These are phyloP conservation scores for Kalmanozyma brasiliensis DNA, from an alignment of 1,284 basidiomycete species.

Conservation along the genomic window DNA sequence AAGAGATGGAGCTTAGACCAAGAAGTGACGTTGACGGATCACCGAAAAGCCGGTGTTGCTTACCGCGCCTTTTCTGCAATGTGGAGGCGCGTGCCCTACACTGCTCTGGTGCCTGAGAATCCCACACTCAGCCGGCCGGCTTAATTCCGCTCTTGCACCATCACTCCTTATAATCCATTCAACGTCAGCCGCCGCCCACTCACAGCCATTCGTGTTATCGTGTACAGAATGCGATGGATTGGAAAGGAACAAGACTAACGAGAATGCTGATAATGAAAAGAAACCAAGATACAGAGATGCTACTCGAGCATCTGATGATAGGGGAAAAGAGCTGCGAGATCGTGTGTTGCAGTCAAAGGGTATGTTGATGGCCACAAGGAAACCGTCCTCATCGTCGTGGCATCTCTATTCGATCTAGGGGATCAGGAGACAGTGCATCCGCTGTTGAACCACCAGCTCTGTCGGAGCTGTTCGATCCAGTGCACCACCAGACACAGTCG, in stretches of 20 bases:
- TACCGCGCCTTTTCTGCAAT: not conserved
- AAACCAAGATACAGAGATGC: too few species aligned
- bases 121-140: too few species aligned
- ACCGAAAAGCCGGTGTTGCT: not conserved
- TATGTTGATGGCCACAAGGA: too few species aligned
- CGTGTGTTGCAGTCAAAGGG: too few species aligned
- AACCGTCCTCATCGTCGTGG: too few species aligned
- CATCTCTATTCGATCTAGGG: not conserved
- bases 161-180: too few species aligned
- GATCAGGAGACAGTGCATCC: conserved; percentile 65
- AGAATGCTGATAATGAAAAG: too few species aligned
- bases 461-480: conserved; percentile 85
- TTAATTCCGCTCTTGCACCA: too few species aligned
- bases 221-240: conserved; percentile 1
- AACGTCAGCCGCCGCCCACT: too few species aligned
- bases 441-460: conserved; percentile 67
- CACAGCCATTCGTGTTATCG: too few species aligned
- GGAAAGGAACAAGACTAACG: not conserved
- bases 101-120: conserved; percentile 6
- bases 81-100: conserved; percentile 1
- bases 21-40: not conserved
- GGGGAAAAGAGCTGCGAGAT: too few species aligned
- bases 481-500: conserved; percentile 85
- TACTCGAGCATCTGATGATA: too few species aligned
- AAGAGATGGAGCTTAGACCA: not conserved